Evolutionary conservation across 805 yeast species (phyloP).

Genomic region (Metschnikowia amazonensis): DNA sequence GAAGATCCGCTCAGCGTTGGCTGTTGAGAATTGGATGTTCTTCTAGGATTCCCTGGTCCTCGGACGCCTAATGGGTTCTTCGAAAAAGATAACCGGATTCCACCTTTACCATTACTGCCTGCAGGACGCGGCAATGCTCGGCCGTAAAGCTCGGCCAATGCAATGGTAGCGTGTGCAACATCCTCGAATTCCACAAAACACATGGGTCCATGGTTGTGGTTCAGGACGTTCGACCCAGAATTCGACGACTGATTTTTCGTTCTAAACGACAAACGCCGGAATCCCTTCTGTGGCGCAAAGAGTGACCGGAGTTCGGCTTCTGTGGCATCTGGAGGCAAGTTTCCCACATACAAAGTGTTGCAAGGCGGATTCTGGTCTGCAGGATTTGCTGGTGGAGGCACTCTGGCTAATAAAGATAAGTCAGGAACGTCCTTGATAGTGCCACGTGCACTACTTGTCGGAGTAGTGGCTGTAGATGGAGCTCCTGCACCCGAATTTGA

Average conservation of each 20-base stretch:
- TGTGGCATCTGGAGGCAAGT: constrained; percentile 94
- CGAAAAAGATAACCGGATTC: constrained; percentile 88
- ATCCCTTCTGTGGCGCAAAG: constrained; percentile 87
- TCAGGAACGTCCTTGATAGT: constrained; percentile 49
- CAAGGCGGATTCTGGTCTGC: constrained; percentile 99
- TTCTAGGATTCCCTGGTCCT: constrained; percentile 53
- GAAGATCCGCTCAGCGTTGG: constrained; percentile 13
- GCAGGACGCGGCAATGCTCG: constrained; percentile 81
- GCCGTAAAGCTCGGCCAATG: constrained; percentile 91
- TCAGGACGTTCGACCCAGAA: constrained; percentile 21
- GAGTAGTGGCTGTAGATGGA: constrained; percentile 7
- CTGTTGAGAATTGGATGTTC: constrained; percentile 32
- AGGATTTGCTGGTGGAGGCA: constrained; percentile 93
- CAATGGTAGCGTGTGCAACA: constrained; percentile 88
- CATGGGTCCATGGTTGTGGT: constrained; percentile 87
- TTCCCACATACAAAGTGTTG: constrained; percentile 94
- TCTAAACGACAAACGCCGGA: constrained; percentile 86
- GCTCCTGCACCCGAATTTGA: constrained; percentile 10
- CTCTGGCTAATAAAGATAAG: constrained; percentile 67
- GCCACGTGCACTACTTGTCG: constrained; percentile 13
- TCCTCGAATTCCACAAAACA: constrained; percentile 99
- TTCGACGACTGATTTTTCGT: constrained; percentile 49
- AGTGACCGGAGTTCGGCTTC: constrained; percentile 86
- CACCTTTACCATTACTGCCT: constrained; percentile 75
- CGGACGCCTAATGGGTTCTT: constrained; percentile 97